Evolutionary conservation across 306 rosid species (phyloP).

Genomic region (Trifolium dubium): DNA sequence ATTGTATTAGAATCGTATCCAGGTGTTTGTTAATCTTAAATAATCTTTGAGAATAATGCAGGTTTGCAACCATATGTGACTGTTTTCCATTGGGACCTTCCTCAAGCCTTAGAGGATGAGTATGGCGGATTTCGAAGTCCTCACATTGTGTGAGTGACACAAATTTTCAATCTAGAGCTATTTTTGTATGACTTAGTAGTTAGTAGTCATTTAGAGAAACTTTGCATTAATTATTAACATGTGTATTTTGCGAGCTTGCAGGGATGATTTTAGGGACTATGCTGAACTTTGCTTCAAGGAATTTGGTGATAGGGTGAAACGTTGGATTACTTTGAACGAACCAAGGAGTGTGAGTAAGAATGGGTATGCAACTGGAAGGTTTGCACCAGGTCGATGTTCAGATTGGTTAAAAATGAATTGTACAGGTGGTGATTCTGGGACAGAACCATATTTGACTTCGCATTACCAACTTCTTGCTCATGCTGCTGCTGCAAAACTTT

Average conservation of each 20-base stretch:
- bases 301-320: conserved; percentile 72
- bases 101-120: conserved; percentile 55
- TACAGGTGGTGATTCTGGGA: conserved; percentile 65
- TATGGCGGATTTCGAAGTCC: conserved; percentile 62
- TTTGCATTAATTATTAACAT: conserved; percentile 18
- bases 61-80: conserved; percentile 49
- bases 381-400: conserved; percentile 73
- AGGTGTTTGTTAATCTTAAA: conserved; percentile 10
- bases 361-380: conserved; percentile 56
- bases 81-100: conserved; percentile 50
- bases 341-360: conserved; percentile 47
- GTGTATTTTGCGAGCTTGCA: conserved; percentile 29
- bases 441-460: conserved; percentile 65
- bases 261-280: conserved; percentile 56
- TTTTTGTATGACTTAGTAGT: neutral
- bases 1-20: neutral
- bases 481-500: conserved; percentile 58
- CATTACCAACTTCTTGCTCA: conserved; percentile 74
- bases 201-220: neutral
- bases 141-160: conserved; percentile 53
- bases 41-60: conserved; percentile 25
- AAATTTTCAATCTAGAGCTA: conserved; percentile 22
- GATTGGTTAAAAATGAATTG: conserved; percentile 55
- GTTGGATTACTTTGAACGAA: conserved; percentile 77
- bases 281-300: conserved; percentile 69